Evolutionary conservation across 2,329 filamentous ascomycete species (phyloP), one percentile per base, ranked within the genome.

Genomic region (Pseudogymnoascus pannorum): DNA sequence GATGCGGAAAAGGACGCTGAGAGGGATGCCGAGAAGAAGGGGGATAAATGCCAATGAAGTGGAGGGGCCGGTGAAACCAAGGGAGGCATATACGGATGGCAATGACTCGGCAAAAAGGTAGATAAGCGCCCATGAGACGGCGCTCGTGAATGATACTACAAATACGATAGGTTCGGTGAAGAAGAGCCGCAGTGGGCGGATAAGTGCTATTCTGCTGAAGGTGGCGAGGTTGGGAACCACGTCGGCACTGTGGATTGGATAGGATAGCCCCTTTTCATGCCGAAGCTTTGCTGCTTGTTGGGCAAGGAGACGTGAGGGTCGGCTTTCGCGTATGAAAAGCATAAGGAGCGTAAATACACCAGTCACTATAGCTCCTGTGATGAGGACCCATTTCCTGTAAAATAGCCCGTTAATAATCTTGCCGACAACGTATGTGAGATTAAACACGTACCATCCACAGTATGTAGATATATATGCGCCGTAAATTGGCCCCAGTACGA

Each of bases 91-190:
- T 3, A 80, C 72, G 0, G 71, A 65, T 1, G 71, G 69, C 0
- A 80, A 65, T 0, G 75, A 72, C 69, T 79, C 77, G 0, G 77
- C 76, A 64, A 79, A 78, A 3, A 80, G 73, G 63, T 80, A 81
- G 24, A 80, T 75, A n/a, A 80, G 69, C 0, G 73, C 76, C 64
- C 76, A 78, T 5, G 74, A 73, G 14, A 75, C 68, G 7, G 75
- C 75, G 7, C 72, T 75, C 64, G 80, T 76, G 20, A 77, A 68
- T 0, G 77, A 72, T 31, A 31, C 29, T 31, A 9, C 66, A 36
- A 76, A 72, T 26, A 81, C 74, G 38, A 81, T 75, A 0, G 78
- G 78, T 59, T 81, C 78, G 2, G 74, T 77, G 64, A 75, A 73
- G 61, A 79, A 74, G 5, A 81, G 72, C 5, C 69, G 69, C 2